A percentile compares a stretch with the other conserved stretches of the same genome.
Evolutionary conservation across 768 basidiomycete genomes (phyloP).

Genomic region (Suillus americanus): DNA sequence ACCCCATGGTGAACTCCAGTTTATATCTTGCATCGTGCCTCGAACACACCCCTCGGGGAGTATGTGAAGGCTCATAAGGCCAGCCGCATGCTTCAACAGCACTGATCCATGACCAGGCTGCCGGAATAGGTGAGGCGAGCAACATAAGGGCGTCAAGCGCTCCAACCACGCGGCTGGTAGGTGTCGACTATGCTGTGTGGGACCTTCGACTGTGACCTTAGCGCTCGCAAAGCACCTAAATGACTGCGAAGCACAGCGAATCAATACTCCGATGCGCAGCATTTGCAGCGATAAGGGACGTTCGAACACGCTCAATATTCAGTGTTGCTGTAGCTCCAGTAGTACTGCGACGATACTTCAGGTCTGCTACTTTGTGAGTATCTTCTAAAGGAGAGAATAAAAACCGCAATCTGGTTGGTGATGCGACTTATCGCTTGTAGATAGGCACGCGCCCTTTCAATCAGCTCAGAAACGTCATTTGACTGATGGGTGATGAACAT

Average conservation of each 20-base stretch:
- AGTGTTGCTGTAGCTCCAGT: not conserved
- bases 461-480: not conserved
- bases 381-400: not conserved
- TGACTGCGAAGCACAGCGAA: not conserved
- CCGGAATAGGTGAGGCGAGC: not conserved
- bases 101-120: not conserved
- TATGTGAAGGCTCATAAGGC: not conserved
- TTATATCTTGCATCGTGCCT: conserved; percentile 3
- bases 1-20: not conserved
- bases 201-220: not conserved
- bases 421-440: not conserved
- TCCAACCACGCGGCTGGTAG: not conserved
- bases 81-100: not conserved
- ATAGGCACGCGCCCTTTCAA: not conserved
- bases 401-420: not conserved
- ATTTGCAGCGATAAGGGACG: not conserved
- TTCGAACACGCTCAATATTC: not conserved
- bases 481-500: not conserved
- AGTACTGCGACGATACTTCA: too few species aligned
- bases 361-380: not conserved
- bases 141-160: not conserved
- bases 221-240: not conserved
- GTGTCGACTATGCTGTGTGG: not conserved
- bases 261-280: not conserved
- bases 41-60: not conserved